Evolutionary conservation across 2,329 filamentous ascomycete species (phyloP).

Genomic region (Penicillium occitanis): DNA sequence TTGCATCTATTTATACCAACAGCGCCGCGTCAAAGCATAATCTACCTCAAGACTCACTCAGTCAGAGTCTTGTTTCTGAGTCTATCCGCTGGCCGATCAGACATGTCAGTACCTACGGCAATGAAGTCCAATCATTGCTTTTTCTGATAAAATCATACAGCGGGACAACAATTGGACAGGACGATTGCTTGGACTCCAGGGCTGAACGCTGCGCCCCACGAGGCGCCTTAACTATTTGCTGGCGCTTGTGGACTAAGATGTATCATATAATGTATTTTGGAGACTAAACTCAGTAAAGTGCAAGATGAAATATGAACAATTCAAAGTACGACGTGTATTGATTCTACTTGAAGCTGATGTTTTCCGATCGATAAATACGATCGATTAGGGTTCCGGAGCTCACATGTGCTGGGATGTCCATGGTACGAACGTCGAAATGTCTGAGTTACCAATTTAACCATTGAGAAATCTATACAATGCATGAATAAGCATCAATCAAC

Average conservation of each 20-base stretch:
- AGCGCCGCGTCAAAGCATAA: neutral
- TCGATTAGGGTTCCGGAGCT: neutral
- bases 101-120: neutral
- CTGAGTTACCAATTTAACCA: neutral
- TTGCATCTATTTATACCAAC: neutral
- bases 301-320: neutral
- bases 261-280: neutral
- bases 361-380: neutral
- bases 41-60: neutral
- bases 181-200: neutral
- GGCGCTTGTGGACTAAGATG: neutral
- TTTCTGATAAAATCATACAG: neutral
- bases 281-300: neutral
- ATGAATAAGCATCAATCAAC: slow-evolving; percentile 12
- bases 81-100: neutral
- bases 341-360: neutral
- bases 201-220: neutral
- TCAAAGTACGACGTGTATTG: neutral
- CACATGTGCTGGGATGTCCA: neutral
- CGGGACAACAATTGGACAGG: neutral
- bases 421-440: neutral
- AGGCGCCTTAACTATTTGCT: neutral
- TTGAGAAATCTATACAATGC: neutral
- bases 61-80: neutral
- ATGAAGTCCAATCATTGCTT: neutral